These are phyloP conservation scores for Metschnikowia sp. DNA, from an alignment of 805 yeast species.

Conservation along the genomic window DNA sequence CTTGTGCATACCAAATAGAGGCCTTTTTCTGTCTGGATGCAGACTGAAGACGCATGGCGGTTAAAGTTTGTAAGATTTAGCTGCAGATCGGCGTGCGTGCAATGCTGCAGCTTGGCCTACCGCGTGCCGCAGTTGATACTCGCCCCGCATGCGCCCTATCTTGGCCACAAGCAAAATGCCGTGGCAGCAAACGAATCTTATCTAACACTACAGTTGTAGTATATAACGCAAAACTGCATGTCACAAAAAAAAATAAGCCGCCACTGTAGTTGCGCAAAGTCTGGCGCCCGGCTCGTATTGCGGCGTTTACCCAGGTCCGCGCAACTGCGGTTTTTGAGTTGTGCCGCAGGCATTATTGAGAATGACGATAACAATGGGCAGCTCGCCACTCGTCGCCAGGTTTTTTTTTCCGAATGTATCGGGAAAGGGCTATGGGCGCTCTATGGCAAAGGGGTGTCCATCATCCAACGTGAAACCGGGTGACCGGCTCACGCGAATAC, in stretches of 20 bases:
- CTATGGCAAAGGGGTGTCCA: background rate
- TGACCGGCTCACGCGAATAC: slow-evolving; percentile 5
- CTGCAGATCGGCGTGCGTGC: slow-evolving; percentile 9
- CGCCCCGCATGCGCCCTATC: slow-evolving; percentile 3
- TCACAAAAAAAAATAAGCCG: background rate
- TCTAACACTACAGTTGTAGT: too few relatives aligned
- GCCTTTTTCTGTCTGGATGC: background rate
- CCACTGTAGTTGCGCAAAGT: background rate
- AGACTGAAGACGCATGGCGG: slow-evolving; percentile 3
- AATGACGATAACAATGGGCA: background rate
- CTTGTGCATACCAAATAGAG: slow-evolving; percentile 2
- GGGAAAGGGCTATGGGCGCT: slow-evolving; percentile 3
- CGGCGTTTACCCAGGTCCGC: slow-evolving; percentile 1
- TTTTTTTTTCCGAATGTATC: slow-evolving; percentile 6
- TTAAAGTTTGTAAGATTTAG: slow-evolving; percentile 9
- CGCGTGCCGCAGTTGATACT: slow-evolving; percentile 3
- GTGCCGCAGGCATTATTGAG: slow-evolving; percentile 4
- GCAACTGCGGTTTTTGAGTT: background rate
- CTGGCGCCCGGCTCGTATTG: background rate
- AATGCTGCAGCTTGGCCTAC: slow-evolving; percentile 7
- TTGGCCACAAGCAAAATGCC: background rate
- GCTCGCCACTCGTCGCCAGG: slow-evolving; percentile 3
- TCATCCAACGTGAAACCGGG: slow-evolving; percentile 4
- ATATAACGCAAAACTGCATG: too few relatives aligned
- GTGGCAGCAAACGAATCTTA: too few relatives aligned